Conservation (phyloP, 2,329 filamentous ascomycete genomes). For the Achaetomium macrosporum region DNA sequence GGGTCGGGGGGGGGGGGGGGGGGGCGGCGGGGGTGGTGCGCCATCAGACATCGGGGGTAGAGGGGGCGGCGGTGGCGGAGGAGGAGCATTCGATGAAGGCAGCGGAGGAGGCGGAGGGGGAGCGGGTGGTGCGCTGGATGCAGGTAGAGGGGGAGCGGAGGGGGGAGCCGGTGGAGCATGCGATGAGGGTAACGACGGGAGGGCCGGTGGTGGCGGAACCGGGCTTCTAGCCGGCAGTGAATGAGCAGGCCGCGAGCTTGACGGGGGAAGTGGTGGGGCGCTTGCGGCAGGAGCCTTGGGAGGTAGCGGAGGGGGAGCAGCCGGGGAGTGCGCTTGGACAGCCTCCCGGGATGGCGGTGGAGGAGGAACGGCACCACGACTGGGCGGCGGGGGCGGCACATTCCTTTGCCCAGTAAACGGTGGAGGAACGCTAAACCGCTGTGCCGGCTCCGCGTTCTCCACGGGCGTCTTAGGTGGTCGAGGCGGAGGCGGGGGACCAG, state of each 20-base stretch:
- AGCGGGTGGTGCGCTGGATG: constrained; percentile 26
- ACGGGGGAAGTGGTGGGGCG: constrained; percentile 47
- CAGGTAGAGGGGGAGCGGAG: constrained; percentile 28
- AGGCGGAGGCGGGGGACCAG: constrained; percentile 62
- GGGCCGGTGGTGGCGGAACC: constrained; percentile 34
- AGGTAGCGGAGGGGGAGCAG: constrained; percentile 39
- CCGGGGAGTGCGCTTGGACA: constrained; percentile 21
- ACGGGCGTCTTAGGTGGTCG: constrained; percentile 65
- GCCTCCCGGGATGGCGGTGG: constrained; percentile 52
- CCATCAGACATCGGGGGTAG: constrained; percentile 30
- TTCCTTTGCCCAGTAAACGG: constrained; percentile 65
- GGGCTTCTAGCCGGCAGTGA: constrained; percentile 34
- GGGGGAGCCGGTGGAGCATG: constrained; percentile 29
- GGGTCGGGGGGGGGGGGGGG: no score
- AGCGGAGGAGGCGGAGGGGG: constrained; percentile 33
- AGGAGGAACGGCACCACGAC: constrained; percentile 64
- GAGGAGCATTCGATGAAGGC: constrained; percentile 31
- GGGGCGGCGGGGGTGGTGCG: constrained; percentile 44
- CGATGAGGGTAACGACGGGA: constrained; percentile 23
- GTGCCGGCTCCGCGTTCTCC: constrained; percentile 56
- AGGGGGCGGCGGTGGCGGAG: constrained; percentile 36
- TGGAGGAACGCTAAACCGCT: constrained; percentile 72
- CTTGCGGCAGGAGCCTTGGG: constrained; percentile 41
- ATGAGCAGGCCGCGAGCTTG: constrained; percentile 48
- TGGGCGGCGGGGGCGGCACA: constrained; percentile 69